Base-by-base conservation (phyloP, 768 basidiomycete genomes). In the Phylloporus scabripes region DNA sequence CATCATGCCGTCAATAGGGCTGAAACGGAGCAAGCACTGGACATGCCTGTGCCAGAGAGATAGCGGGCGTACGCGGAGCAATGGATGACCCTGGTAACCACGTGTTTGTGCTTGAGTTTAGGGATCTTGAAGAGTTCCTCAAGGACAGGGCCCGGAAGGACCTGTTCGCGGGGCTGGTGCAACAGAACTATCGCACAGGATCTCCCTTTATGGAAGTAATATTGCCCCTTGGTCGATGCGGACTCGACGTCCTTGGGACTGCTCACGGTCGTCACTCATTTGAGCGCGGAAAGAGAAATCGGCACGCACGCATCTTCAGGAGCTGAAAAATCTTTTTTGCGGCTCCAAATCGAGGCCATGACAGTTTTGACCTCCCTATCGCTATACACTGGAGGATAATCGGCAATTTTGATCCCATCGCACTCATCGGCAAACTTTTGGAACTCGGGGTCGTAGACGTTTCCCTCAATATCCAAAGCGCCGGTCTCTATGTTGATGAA, bases 211-310 rank as follows among this genome's bases (percentile, higher is more conserved):
- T 52, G 53, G 42, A 65, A 65, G 45, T 54, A 50, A 55, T 54
- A 66, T 32, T 51, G 47, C 24, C 62, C 62, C 43, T 64, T 64
- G 36, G 63, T 54, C 11, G 62, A 58, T 12, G 62, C 62, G 4
- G 57, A 51, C 3, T 49, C 56, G n/a, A 62, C 39, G 8, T 58
- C 64, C 11, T 56, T 29, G 7, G 49, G 49, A 6, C 49, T 50
- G 48, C 2, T 4, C 15, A 36, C 6, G 9, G 12, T 5, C 40
- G 23, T 26, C 21, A 41, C 5, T 11, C 12, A 7, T n/a, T 37
- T 15, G 24, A 15, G 9, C 32, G 3, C 33, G 7, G 45, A 36
- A 8, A 15, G 12, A 18, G 31, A 14, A n/a, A 20, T 12, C 8
- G 26, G 15, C 6, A 47, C 57, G 7, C 23, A 65, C 57, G 46